Base-by-base conservation (phyloP, 257 asterid genomes). In the Solanum chmielewskii region DNA sequence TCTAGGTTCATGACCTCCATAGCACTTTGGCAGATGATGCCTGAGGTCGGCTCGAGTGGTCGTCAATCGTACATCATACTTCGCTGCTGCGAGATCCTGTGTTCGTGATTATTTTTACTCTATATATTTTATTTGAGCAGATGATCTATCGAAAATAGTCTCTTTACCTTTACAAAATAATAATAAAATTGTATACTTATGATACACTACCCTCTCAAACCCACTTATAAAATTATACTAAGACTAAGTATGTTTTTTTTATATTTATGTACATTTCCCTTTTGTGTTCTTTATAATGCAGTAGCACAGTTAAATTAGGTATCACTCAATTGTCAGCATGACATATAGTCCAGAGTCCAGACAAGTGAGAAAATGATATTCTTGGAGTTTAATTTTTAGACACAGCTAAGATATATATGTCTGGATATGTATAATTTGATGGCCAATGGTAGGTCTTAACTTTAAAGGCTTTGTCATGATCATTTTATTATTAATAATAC, bases 11-110 rank as follows among this genome's bases (percentile, higher is more conserved):
- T 78, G 49, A 87, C 90, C 66, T 86, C 45, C 87, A 89, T 83
- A 87, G 92, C 90, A 87, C 90, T 44, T 68, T 0, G 87, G 84
- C 90, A 89, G 92, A 90, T 15, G 87, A 66, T 1, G 86, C 14
- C 85, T 91, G 90, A 90, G 91, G 91, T 92, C 91, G 86, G 68
- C 85, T 83, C 88, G 90, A 88, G 90, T 85, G 90, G 89, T 89
- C 78, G 91, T 39, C 7, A 9, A 52, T 52, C 9, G 1, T 16
- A 52, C 0, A 3, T 52, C 60, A 52, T 16, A 49, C 23, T 16
- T 52, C 0, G 23, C 6, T 16, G 23, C 7, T 52, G 60, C 18
- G 9, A 52, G 1, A 1, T 4, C 2, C 9, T 52, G 0, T 49
- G 60, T 52, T 52, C 9, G 3, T 9, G 4, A 52, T 52, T 16